Base-by-base conservation (phyloP, 768 basidiomycete species). In the Kwoniella botswanensis region DNA sequence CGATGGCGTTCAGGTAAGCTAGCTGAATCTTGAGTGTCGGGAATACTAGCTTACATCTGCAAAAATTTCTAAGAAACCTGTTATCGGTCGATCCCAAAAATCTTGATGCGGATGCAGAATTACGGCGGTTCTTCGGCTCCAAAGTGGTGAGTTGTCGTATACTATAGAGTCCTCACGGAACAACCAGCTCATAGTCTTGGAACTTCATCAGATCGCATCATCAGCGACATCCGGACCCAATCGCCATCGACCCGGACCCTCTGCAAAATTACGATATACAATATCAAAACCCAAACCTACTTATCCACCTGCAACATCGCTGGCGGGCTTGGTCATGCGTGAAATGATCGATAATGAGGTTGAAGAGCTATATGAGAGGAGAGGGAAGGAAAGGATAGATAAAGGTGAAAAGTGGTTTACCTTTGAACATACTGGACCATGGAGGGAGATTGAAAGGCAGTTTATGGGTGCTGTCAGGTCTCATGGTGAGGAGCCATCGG, bases 121-220 rank as follows among this genome's bases (percentile, higher is more conserved):
- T 98, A 84, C 90, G 92, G 66, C 91, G 90, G 73, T 96, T 98
- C 87, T 99, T 99, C 79, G 96, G 96, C 1, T 88, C 92, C 21
- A 92, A 90, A 77, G 94, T 97, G 68, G 88, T 98, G 10, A 88
- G 82, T 82, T 41, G 29, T 12, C 15, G n/a, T 7, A 44, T 41
- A 2, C 13, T 26, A 2, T 26, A 2, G 26, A 2, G 26, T 26
- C 3, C 6, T 1, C 43, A 24, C 43, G 41, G 43, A 11, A 43
- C 15, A 41, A 18, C 43, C 42, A 61, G 7, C 35, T 22, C 17
- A 24, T 22, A 56, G n/a, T 84, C 63, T 50, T 35, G 35, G 7
- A 35, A 35, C 35, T 35, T 54, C 13, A 0, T 53, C 21, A 76
- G 75, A 75, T 78, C 56, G 72, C 77, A 10, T 78, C 77, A 22